These are phyloP conservation scores for Malus hybrid DNA, from an alignment of 331 rosid species.

Conservation along the genomic window DNA sequence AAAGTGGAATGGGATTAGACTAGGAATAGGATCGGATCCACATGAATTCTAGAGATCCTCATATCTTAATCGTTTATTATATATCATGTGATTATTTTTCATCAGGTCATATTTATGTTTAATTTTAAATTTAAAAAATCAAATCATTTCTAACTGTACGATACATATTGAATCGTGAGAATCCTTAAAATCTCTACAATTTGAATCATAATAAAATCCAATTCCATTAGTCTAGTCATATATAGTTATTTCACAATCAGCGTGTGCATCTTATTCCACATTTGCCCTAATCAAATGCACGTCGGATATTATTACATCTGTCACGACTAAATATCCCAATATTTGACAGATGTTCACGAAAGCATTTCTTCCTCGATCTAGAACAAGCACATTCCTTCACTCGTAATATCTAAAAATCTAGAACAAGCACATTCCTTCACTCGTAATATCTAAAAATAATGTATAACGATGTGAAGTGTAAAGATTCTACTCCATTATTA, in stretches of 20 bases:
- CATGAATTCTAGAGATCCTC: too few species aligned
- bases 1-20: neutral
- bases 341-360: neutral
- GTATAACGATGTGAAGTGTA: too few species aligned
- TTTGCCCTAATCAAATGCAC: neutral
- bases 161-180: too few species aligned
- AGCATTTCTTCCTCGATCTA: neutral
- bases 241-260: neutral
- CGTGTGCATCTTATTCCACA: neutral
- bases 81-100: rapidly evolving
- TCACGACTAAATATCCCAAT: neutral
- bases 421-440: neutral
- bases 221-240: neutral
- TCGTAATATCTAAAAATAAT: neutral
- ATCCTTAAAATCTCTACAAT: rapidly evolving
- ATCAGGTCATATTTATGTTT: rapidly evolving
- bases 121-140: too few species aligned
- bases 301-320: neutral
- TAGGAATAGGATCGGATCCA: too few species aligned
- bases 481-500: too few species aligned
- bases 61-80: rapidly evolving
- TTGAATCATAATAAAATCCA: rapidly evolving
- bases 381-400: neutral
- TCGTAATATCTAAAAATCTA: neutral
- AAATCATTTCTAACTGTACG: rapidly evolving